phyloP scores from a whole-genome alignment of 257 asterid genomes.

The Solanum gracilifrons region DNA sequence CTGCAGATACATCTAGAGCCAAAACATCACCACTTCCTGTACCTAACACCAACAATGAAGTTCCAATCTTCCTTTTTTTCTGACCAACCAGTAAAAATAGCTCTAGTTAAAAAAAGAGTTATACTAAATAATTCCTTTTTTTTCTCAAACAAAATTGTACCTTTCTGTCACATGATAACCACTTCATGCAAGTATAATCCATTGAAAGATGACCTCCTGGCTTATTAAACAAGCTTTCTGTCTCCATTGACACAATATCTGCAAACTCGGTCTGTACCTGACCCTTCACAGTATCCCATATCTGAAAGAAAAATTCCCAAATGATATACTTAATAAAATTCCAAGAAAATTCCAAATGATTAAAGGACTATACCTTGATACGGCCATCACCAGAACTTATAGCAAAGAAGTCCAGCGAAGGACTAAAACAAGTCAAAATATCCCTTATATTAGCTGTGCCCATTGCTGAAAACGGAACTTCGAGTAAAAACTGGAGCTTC shows the following conservation, averaged over 20 bases:
- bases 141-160: constrained; percentile 16
- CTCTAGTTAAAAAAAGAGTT: background rate
- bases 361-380: constrained; percentile 39
- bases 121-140: background rate
- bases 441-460: constrained; percentile 57
- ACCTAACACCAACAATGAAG: constrained; percentile 70
- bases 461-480: constrained; percentile 15
- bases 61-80: constrained; percentile 85
- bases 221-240: constrained; percentile 28
- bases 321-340: background rate
- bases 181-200: constrained; percentile 91
- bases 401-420: constrained; percentile 59
- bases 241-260: constrained; percentile 48
- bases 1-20: constrained; percentile 79
- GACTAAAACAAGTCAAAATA: constrained; percentile 62
- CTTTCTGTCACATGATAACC: constrained; percentile 72
- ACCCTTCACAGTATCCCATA: constrained; percentile 92
- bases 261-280: constrained; percentile 84
- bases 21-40: constrained; percentile 91
- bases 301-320: constrained; percentile 27
- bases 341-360: background rate
- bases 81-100: constrained; percentile 8
- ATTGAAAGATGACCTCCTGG: constrained; percentile 78
- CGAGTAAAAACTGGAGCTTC: background rate
- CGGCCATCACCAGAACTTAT: constrained; percentile 75